These are phyloP conservation scores for Wickerhamiella spandovensis DNA, from an alignment of 805 yeast genomes.

Conservation along the genomic window DNA sequence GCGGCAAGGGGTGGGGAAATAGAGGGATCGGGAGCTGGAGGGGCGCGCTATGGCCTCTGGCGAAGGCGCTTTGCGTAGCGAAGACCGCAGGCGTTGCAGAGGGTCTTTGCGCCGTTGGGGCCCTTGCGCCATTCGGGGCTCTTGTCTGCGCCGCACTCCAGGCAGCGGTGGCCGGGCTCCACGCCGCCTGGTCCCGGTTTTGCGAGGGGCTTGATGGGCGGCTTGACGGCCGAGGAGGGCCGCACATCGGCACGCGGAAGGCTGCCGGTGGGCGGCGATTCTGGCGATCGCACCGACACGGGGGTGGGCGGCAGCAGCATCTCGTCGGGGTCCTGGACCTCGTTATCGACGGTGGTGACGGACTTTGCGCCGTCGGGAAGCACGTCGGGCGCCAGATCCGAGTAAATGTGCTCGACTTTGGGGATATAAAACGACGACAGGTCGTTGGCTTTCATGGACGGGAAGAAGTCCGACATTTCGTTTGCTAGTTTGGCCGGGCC, in stretches of 20 bases:
- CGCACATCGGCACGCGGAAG: neutral
- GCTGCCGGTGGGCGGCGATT: neutral
- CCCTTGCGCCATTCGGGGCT: slow-evolving; percentile 95
- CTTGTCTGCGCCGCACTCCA: slow-evolving; percentile 58
- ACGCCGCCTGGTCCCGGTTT: neutral
- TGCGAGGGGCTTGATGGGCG: neutral
- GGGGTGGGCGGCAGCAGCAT: neutral
- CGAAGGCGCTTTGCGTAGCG: slow-evolving; percentile 29
- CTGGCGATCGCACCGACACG: neutral
- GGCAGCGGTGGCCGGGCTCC: slow-evolving; percentile 27
- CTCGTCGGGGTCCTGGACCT: slow-evolving; percentile 2
- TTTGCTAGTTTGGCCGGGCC: neutral
- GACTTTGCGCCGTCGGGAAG: neutral
- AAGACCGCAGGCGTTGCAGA: slow-evolving; percentile 89
- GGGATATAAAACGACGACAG: slow-evolving; percentile 13
- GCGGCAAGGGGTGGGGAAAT: too few species aligned
- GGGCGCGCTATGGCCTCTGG: neutral
- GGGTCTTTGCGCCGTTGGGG: slow-evolving; percentile 65
- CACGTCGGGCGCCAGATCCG: neutral
- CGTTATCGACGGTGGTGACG: slow-evolving; percentile 1
- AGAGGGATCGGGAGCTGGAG: too few species aligned
- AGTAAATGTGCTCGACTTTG: neutral
- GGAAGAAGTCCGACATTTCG: slow-evolving; percentile 7
- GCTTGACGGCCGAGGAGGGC: slow-evolving; percentile 6
- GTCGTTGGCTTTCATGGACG: slow-evolving; percentile 12